Evolutionary conservation across 768 basidiomycete genomes (phyloP).

Genomic region (Rhodosporidiobolus odoratus): DNA sequence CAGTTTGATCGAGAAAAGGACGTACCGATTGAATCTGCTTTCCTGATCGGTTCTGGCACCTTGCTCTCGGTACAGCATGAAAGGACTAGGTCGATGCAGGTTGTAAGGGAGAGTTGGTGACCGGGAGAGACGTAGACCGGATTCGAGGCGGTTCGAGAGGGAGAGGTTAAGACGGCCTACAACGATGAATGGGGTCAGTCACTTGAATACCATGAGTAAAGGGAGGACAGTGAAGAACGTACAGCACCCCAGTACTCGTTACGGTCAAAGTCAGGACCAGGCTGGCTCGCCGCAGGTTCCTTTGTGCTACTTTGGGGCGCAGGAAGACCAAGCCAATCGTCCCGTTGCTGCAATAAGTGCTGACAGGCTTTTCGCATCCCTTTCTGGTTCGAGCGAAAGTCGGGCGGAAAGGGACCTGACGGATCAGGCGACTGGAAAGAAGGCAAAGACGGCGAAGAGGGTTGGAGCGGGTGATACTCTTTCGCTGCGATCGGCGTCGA

Average conservation of each 20-base stretch:
- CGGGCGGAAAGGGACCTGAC: background rate
- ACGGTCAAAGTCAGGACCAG: too few species aligned
- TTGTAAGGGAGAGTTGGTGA: constrained; percentile 39
- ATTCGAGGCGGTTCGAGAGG: constrained; percentile 29
- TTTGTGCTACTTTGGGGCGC: too few species aligned
- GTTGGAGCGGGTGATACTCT: constrained; percentile 36
- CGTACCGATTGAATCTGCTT: constrained; percentile 41
- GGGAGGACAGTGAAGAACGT: background rate
- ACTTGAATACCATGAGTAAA: too few species aligned
- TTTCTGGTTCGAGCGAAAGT: constrained; percentile 32
- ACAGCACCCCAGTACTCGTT: constrained; percentile 1
- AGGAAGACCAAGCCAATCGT: constrained; percentile 34
- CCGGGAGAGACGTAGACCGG: constrained; percentile 43
- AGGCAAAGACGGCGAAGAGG: background rate
- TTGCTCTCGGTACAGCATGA: constrained; percentile 26
- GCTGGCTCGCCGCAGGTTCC: too few species aligned
- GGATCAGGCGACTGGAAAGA: background rate
- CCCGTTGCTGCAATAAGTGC: constrained; percentile 8
- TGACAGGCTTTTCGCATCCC: constrained; percentile 29
- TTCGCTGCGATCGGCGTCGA: constrained; percentile 23
- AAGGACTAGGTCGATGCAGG: constrained; percentile 34
- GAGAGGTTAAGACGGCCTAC: constrained; percentile 39
- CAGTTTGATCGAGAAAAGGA: background rate
- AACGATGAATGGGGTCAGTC: background rate
- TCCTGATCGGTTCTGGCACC: constrained; percentile 43